Conservation (phyloP, 768 basidiomycete species). For the Macrolepiota fuliginosa region DNA sequence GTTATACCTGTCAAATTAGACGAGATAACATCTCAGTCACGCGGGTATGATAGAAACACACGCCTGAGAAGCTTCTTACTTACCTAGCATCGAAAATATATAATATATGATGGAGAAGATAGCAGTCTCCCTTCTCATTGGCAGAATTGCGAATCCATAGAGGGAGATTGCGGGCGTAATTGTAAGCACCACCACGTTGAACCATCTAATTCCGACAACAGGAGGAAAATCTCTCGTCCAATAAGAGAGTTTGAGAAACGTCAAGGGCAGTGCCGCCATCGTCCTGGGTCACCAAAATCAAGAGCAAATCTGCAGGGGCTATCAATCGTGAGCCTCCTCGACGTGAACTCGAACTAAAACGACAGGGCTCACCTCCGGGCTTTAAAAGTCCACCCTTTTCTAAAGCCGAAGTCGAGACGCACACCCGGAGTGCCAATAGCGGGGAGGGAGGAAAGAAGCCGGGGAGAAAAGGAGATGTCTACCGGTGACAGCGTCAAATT, state of each 20-base stretch:
- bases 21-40: slow-evolving; percentile 9
- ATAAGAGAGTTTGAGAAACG: neutral
- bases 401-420: neutral
- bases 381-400: neutral
- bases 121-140: slow-evolving; percentile 47
- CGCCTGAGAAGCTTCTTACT: slow-evolving; percentile 28
- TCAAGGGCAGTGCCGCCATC: neutral
- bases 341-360: neutral
- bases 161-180: slow-evolving; percentile 68
- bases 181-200: slow-evolving; percentile 70
- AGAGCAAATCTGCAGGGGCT: neutral
- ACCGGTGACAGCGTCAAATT: neutral
- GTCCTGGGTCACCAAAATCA: no score
- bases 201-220: slow-evolving; percentile 65
- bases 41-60: neutral
- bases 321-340: neutral
- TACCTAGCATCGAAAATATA: slow-evolving; percentile 84
- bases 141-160: slow-evolving; percentile 60
- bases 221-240: slow-evolving; percentile 38
- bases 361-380: neutral
- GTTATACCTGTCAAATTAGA: slow-evolving; percentile 40
- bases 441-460: neutral
- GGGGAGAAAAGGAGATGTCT: neutral
- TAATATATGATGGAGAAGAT: slow-evolving; percentile 72
- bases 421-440: neutral